Conservation (phyloP, 306 rosid species). For the Castanopsis chinensis region DNA sequence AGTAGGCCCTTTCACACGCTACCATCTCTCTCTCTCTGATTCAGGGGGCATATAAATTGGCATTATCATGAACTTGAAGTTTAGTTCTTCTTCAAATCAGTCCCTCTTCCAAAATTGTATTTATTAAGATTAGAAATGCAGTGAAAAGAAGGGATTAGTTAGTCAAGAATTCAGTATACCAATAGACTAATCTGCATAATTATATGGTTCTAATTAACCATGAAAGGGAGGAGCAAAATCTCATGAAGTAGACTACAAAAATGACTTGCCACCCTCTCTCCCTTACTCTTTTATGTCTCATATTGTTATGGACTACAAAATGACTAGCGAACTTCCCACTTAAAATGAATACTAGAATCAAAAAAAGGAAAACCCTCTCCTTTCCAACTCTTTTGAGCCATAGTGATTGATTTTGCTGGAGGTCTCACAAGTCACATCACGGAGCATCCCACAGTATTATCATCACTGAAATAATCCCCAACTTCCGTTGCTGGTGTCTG, state of each 20-base stretch:
- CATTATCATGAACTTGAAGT: too few species aligned
- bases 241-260: background rate
- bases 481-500: conserved; percentile 20
- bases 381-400: background rate
- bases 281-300: too few species aligned
- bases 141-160: background rate
- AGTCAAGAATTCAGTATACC: background rate
- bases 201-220: background rate
- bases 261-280: background rate
- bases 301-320: background rate
- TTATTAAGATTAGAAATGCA: background rate
- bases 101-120: background rate
- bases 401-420: background rate
- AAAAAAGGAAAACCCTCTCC: too few species aligned
- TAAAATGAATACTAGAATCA: background rate
- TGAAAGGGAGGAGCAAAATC: background rate
- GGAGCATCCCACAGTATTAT: conserved; percentile 38
- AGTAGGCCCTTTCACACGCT: too few species aligned
- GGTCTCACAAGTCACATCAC: conserved; percentile 30
- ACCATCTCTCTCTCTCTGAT: too few species aligned
- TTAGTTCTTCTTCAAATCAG: too few species aligned
- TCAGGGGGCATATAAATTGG: too few species aligned
- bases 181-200: background rate
- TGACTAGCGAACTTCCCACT: background rate
- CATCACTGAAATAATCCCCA: conserved; percentile 44